Conservation (phyloP, 2,329 filamentous ascomycete genomes). For the Emydomyces testavorans region DNA sequence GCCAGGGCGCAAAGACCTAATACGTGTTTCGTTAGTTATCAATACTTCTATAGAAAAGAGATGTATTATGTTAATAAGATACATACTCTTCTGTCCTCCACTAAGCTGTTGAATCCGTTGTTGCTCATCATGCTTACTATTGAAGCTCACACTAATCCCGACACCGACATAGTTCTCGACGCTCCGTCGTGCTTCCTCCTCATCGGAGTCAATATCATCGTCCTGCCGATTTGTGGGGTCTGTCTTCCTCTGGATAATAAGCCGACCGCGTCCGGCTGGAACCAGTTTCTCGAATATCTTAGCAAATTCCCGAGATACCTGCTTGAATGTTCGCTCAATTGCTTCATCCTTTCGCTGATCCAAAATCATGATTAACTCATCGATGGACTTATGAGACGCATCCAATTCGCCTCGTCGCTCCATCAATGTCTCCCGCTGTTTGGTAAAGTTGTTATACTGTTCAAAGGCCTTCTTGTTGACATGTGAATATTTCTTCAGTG, state of each 20-base stretch:
- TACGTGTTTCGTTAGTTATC: neutral
- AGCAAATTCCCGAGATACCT: slow-evolving; percentile 87
- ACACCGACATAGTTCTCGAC: slow-evolving; percentile 96
- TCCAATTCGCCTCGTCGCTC: slow-evolving; percentile 80
- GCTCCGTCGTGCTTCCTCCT: slow-evolving; percentile 45
- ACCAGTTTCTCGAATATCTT: slow-evolving; percentile 91
- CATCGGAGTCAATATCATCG: slow-evolving; percentile 57
- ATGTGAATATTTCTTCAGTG: slow-evolving; percentile 89
- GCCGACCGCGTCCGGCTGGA: slow-evolving; percentile 76
- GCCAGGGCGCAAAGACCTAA: slow-evolving; percentile 87
- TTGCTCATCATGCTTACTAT: slow-evolving; percentile 96
- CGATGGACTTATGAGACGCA: slow-evolving; percentile 72
- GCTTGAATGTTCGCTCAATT: slow-evolving; percentile 96
- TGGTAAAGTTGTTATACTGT: slow-evolving; percentile 95
- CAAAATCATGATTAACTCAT: slow-evolving; percentile 81
- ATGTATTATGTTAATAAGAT: neutral
- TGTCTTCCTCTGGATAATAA: slow-evolving; percentile 84
- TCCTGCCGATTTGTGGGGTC: slow-evolving; percentile 53
- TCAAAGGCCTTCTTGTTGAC: slow-evolving; percentile 99
- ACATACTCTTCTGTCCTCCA: slow-evolving; percentile 90
- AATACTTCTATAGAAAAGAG: neutral
- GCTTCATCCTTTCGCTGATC: slow-evolving; percentile 96
- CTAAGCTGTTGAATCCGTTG: slow-evolving; percentile 95
- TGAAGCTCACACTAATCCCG: slow-evolving; percentile 95
- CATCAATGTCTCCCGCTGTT: slow-evolving; percentile 74